Percentiles rank a stretch among this genome's conserved stretches.
These are phyloP conservation scores for Hemisphaericaspora subhashii DNA, from an alignment of 1,139 yeast species.

Conservation along the genomic window DNA sequence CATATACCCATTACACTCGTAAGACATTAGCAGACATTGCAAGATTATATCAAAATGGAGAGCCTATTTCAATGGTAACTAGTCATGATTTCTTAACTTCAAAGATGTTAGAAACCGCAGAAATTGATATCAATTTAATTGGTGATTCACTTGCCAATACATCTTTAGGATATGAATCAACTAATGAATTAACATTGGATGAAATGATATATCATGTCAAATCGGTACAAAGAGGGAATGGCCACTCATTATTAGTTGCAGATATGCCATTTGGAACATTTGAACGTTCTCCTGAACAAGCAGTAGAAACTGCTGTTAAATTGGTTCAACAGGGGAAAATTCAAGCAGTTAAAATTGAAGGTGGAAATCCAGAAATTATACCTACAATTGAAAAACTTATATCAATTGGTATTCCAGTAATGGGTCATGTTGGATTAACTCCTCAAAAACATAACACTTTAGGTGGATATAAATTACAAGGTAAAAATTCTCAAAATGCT, in stretches of 20 bases:
- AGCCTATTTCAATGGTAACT: constrained; percentile 75
- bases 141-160: constrained; percentile 97
- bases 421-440: constrained; percentile 91
- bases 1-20: constrained; percentile 15
- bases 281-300: constrained; percentile 65
- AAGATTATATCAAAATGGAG: constrained; percentile 35
- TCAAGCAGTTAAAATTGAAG: constrained; percentile 86
- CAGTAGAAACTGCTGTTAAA: constrained; percentile 60
- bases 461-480: constrained; percentile 91
- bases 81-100: constrained; percentile 88
- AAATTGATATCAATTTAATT: constrained; percentile 69
- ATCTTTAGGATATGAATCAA: constrained; percentile 76
- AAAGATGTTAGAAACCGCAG: constrained; percentile 65
- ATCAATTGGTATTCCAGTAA: constrained; percentile 77
- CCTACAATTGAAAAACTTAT: constrained; percentile 50
- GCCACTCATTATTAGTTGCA: constrained; percentile 68
- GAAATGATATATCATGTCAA: constrained; percentile 75
- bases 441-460: constrained; percentile 81
- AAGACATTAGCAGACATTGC: constrained; percentile 45
- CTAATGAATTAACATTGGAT: constrained; percentile 73
- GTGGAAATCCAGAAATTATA: constrained; percentile 60
- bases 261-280: constrained; percentile 90
- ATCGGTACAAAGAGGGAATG: constrained; percentile 74
- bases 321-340: constrained; percentile 65
- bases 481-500: constrained; percentile 58